These are phyloP conservation scores for Ceratonia siliqua DNA, from an alignment of 306 rosid species.

Conservation along the genomic window DNA sequence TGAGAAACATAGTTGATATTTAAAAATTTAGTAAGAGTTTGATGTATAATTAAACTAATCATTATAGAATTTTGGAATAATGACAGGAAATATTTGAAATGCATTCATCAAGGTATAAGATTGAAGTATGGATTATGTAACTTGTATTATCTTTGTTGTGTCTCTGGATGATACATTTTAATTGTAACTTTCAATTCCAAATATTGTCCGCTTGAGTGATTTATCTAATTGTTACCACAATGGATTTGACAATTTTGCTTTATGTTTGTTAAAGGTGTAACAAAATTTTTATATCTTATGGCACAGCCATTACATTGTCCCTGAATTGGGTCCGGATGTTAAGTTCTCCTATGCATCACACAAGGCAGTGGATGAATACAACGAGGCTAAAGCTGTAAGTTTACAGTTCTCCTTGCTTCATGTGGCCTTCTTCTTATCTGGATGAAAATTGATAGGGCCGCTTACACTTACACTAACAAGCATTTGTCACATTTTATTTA, in stretches of 20 bases:
- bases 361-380: conserved; percentile 64
- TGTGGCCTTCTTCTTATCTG: neutral
- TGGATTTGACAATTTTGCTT: neutral
- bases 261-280: neutral
- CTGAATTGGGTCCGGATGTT: conserved; percentile 61
- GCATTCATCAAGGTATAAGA: neutral
- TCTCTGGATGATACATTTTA: neutral
- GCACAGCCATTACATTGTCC: conserved; percentile 67
- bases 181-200: neutral
- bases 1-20: neutral
- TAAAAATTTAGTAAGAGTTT: conserved; percentile 9
- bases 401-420: neutral
- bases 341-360: conserved; percentile 62
- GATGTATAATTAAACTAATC: neutral
- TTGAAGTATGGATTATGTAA: neutral
- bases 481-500: neutral
- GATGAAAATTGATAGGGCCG: neutral
- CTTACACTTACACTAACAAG: neutral
- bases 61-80: neutral
- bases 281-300: neutral
- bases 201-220: neutral
- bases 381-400: conserved; percentile 62
- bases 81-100: neutral
- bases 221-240: neutral
- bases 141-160: neutral